phyloP scores from a whole-genome alignment of 768 basidiomycete genomes.

The Tylopilus vinaceipallidus region DNA sequence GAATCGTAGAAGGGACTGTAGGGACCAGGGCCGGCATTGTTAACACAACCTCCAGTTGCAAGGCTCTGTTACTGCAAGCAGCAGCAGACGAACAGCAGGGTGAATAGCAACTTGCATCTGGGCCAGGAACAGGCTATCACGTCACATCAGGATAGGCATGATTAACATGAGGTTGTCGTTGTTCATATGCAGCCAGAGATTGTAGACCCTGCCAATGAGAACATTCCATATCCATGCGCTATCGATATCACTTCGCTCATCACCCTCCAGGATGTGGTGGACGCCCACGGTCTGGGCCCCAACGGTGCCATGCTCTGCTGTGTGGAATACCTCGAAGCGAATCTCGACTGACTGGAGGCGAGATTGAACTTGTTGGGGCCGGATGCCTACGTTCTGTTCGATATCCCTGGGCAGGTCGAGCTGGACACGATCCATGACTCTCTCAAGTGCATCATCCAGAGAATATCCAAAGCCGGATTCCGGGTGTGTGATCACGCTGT shows the following conservation, averaged over 20 bases:
- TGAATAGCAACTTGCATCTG: no score
- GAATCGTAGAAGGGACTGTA: not conserved
- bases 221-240: conserved; percentile 88
- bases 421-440: conserved; percentile 94
- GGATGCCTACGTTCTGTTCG: conserved; percentile 89
- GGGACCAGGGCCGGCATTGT: not conserved
- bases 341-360: conserved; percentile 85
- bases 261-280: conserved; percentile 85
- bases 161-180: no score
- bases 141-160: no score
- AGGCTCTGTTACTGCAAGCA: no score
- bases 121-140: no score
- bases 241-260: conserved; percentile 84
- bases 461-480: conserved; percentile 71
- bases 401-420: conserved; percentile 97
- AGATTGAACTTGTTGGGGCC: conserved; percentile 60
- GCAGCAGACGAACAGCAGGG: no score
- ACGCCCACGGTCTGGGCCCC: conserved; percentile 79
- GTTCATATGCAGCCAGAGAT: no score
- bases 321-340: conserved; percentile 95
- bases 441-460: conserved; percentile 73
- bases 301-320: conserved; percentile 97
- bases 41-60: no score
- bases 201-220: conserved; percentile 94
- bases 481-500: conserved; percentile 62